Evolutionary conservation across 1,284 basidiomycete genomes (phyloP), one percentile per base, ranked within the genome.

Genomic region (Ceraceosorus bombacis): DNA sequence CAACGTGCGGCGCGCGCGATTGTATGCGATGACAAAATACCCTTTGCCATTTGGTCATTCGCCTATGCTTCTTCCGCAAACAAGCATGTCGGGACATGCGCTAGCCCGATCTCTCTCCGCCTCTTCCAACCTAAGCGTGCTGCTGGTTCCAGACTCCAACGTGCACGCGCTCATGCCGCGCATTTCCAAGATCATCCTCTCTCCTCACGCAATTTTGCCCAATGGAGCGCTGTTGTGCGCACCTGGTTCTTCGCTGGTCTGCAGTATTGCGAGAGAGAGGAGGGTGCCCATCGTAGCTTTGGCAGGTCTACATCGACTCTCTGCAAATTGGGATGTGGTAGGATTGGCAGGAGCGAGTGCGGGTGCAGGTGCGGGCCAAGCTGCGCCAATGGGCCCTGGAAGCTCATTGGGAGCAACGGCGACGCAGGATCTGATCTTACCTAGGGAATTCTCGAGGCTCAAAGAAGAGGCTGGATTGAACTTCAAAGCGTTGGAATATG

Each of bases 101-200:
- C 88, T 94, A 84, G 91, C 92, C 4, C 64, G 69, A 5, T 51
- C 8, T 0, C 81, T 85, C 64, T 83, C 86, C 3, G 82, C 92
- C 38, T 88, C 90, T 2, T 79, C 84, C 27, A 82, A 85, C 27
- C 91, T 97, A 67, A 90, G 90, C 9, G 93, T 91, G 15, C 88
- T 97, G 76, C 87, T 98, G 55, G 87, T 98, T 51, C 93, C 94
- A 48, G 94, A 97, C 79, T 90, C 89, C 13, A 90, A 90, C 48
- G 87, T 97, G 76, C 95, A 89, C 77, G 90, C 91, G 10, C 84
- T 98, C 67, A 90, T 98, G 86, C 94, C 94, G 4, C 86, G 94
- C 63, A 89, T 96, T 57, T 95, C 92, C 80, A 98, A 98, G 80
- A 88, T 97, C 66, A 86, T 96, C 64, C 83, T 96, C 54, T 90